Percentiles rank a stretch among this genome's conserved stretches.
These are phyloP conservation scores for Mycena alexandri DNA, from an alignment of 768 basidiomycete species.

Conservation along the genomic window DNA sequence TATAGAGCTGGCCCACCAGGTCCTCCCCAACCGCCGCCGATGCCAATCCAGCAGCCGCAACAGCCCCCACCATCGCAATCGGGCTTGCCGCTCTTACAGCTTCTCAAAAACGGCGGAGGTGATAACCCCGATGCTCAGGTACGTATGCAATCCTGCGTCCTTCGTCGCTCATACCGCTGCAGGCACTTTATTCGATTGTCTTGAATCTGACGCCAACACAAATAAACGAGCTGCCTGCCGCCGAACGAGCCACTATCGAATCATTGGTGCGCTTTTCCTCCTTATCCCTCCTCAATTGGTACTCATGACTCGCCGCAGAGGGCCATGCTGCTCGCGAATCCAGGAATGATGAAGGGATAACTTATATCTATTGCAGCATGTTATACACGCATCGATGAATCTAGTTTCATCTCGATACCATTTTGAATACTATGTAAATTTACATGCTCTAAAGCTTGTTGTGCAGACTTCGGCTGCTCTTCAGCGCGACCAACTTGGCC, in stretches of 20 bases:
- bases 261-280: conserved; percentile 17
- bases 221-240: conserved; percentile 59
- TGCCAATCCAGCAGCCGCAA: conserved; percentile 42
- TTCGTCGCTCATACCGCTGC: conserved; percentile 47
- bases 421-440: background rate
- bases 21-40: conserved; percentile 45
- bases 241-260: conserved; percentile 40
- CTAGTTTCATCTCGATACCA: too few relatives aligned
- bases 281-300: conserved; percentile 12
- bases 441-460: conserved; percentile 54
- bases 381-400: background rate
- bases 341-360: conserved; percentile 18
- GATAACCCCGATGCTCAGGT: conserved; percentile 24
- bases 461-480: conserved; percentile 60
- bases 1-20: conserved; percentile 42
- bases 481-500: conserved; percentile 78
- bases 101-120: conserved; percentile 39
- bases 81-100: conserved; percentile 46
- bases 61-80: conserved; percentile 45
- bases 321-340: conserved; percentile 3
- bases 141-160: conserved; percentile 43
- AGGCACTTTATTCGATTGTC: conserved; percentile 47
- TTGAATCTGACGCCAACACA: conserved; percentile 62
- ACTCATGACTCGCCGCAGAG: conserved; percentile 33
- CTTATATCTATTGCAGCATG: too few relatives aligned